Evolutionary conservation across 2,329 filamentous ascomycete genomes (phyloP).

Genomic region (Stemphylium lycopersici): DNA sequence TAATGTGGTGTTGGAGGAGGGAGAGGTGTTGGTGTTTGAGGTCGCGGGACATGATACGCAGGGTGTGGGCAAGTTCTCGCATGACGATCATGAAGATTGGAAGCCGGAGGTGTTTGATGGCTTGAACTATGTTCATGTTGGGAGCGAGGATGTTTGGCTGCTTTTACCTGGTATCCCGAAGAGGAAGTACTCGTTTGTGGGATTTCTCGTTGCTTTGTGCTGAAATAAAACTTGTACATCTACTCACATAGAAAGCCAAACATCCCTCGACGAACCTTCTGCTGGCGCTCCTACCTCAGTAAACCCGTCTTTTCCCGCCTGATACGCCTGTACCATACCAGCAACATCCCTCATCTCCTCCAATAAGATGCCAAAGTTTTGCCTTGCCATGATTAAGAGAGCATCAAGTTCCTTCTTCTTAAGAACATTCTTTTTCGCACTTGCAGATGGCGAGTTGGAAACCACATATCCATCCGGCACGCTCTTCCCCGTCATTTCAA

Average conservation of each 20-base stretch:
- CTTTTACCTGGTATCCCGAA: too few species aligned
- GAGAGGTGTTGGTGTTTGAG: too few species aligned
- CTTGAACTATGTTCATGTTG: too few species aligned
- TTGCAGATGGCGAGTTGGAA: not conserved
- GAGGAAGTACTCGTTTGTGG: too few species aligned
- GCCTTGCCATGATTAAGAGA: conserved; percentile 16
- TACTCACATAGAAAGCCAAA: not conserved
- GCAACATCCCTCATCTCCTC: conserved; percentile 31
- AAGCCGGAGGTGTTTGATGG: too few species aligned
- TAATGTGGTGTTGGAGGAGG: too few species aligned
- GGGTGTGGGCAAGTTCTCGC: too few species aligned
- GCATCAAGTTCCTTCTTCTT: conserved; percentile 20
- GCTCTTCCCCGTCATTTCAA: not conserved
- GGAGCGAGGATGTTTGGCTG: too few species aligned
- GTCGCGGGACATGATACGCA: too few species aligned
- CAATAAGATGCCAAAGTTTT: conserved; percentile 23
- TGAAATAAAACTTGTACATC: not conserved
- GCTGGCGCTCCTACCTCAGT: not conserved
- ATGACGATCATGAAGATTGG: too few species aligned
- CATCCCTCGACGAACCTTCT: not conserved
- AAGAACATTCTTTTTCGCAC: not conserved
- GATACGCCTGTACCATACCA: conserved; percentile 14
- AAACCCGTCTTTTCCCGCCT: not conserved
- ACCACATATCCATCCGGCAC: not conserved
- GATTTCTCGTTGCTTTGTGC: too few species aligned